These are phyloP conservation scores for Monsonia emarginata DNA, from an alignment of 441 rosid genomes.

Conservation along the genomic window DNA sequence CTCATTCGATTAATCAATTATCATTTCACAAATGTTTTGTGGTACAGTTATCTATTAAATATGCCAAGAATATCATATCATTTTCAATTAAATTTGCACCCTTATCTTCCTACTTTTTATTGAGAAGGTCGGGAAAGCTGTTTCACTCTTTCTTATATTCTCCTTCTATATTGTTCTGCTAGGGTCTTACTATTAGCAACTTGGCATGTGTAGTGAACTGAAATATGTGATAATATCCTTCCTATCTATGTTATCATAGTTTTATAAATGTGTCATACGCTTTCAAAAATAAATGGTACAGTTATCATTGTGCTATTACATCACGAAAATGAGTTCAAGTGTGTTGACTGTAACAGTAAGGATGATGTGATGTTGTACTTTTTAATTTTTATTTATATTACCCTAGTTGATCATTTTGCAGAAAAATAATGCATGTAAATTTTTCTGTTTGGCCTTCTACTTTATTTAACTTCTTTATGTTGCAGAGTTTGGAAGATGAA, in stretches of 20 bases:
- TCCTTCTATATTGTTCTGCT: neutral
- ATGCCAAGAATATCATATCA: too few species aligned
- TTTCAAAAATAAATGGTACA: neutral
- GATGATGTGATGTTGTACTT: neutral
- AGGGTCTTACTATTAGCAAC: neutral
- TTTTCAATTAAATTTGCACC: too few species aligned
- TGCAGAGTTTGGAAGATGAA: slow-evolving; percentile 93
- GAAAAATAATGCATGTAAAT: neutral
- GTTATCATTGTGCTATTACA: neutral
- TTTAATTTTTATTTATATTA: slow-evolving; percentile 5
- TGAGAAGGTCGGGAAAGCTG: neutral
- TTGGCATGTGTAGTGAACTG: neutral
- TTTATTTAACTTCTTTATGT: slow-evolving; percentile 17
- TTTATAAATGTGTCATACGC: neutral
- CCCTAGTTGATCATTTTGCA: neutral
- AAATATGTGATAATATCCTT: neutral
- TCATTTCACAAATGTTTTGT: too few species aligned
- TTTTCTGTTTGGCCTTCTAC: neutral
- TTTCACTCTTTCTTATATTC: neutral
- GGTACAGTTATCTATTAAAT: too few species aligned
- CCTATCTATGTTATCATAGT: neutral
- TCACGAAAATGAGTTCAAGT: neutral
- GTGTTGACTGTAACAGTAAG: neutral
- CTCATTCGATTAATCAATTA: too few species aligned
- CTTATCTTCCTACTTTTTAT: too few species aligned